Evolutionary conservation across 305 asterid species (phyloP).

Genomic region (Ilex paraguariensis): DNA sequence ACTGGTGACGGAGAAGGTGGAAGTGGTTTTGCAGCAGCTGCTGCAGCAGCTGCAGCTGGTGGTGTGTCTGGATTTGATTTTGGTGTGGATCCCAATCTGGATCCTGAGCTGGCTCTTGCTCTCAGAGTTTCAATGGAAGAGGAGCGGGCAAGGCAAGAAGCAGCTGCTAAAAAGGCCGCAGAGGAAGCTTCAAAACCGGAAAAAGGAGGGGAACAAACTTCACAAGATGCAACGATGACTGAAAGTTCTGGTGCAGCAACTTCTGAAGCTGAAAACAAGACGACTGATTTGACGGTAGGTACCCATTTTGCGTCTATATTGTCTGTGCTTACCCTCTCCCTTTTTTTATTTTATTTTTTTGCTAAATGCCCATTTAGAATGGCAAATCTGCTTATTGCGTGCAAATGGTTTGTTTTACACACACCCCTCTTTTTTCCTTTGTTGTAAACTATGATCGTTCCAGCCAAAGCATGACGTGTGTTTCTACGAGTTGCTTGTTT

Average conservation of each 20-base stretch:
- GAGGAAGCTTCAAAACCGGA: conserved; percentile 74
- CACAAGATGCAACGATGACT: conserved; percentile 77
- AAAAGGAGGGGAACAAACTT: conserved; percentile 53
- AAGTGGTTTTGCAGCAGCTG: conserved; percentile 85
- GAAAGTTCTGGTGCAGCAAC: conserved; percentile 58
- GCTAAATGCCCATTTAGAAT: conserved; percentile 1
- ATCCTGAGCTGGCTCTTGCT: conserved; percentile 99
- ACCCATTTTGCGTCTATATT: not conserved
- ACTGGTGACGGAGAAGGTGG: conserved; percentile 98
- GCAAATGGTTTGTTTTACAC: no score
- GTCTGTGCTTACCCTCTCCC: no score
- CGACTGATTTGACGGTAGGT: conserved; percentile 59
- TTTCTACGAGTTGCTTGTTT: no score
- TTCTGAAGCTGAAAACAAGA: conserved; percentile 69
- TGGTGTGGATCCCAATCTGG: conserved; percentile 98
- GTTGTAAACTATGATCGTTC: no score
- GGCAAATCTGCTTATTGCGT: no score
- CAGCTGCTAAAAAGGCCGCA: conserved; percentile 93
- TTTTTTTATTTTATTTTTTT: not conserved
- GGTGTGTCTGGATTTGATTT: conserved; percentile 83
- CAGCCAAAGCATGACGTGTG: no score
- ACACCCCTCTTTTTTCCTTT: no score
- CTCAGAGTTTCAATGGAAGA: conserved; percentile 99
- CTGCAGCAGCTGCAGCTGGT: conserved; percentile 79
- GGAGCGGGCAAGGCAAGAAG: conserved; percentile 99